phyloP scores from a whole-genome alignment of 257 asterid species.

The Forsythia viridissima region DNA sequence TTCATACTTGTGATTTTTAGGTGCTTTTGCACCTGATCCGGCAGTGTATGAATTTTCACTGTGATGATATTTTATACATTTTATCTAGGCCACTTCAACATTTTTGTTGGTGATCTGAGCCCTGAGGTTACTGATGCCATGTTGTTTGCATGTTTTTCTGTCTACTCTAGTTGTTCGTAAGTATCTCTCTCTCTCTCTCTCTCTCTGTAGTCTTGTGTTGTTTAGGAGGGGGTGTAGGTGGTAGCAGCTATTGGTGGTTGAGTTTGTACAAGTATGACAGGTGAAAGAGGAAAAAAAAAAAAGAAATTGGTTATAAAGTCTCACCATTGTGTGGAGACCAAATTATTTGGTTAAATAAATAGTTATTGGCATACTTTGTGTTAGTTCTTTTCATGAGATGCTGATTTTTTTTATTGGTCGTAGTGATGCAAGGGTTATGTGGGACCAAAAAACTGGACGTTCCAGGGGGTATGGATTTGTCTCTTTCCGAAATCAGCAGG shows the following conservation, averaged over 20 bases:
- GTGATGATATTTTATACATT: conserved; percentile 19
- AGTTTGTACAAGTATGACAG: background rate
- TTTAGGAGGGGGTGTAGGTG: background rate
- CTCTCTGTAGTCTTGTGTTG: background rate
- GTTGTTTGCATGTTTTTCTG: conserved; percentile 79
- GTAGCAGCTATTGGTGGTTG: background rate
- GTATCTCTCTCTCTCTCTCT: conserved; percentile 11
- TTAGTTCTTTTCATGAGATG: background rate
- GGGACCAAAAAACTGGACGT: conserved; percentile 95
- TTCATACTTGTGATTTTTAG: background rate
- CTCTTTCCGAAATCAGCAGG: conserved; percentile 55
- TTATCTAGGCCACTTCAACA: conserved; percentile 74
- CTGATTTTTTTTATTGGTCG: conserved; percentile 4
- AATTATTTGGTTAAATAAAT: background rate
- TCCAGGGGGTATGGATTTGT: conserved; percentile 60
- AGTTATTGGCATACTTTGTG: background rate
- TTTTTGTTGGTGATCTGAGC: conserved; percentile 95
- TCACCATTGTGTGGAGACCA: background rate
- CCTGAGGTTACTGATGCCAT: conserved; percentile 94
- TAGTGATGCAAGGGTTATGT: conserved; percentile 89
- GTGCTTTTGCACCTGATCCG: conserved; percentile 8
- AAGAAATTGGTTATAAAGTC: background rate
- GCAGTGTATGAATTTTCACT: background rate
- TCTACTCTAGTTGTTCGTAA: conserved; percentile 71
- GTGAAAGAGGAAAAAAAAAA: background rate